These are phyloP conservation scores for Rhizophora mangle DNA, from an alignment of 345 rosid genomes.

Conservation along the genomic window DNA sequence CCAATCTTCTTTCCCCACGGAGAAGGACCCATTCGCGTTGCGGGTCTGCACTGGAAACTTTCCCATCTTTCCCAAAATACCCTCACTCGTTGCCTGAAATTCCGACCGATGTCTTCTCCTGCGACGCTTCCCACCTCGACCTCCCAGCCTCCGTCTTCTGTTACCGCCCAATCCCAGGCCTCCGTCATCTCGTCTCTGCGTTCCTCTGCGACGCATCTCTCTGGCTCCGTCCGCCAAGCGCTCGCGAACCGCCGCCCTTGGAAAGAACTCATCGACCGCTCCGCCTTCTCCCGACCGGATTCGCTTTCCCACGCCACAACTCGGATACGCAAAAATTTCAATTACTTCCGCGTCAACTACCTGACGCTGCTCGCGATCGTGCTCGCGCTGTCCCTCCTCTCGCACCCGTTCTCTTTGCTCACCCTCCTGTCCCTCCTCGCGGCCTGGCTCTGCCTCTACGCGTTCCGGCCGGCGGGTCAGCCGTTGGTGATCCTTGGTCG, in stretches of 20 bases:
- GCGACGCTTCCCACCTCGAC: too few species aligned
- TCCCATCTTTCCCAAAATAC: too few species aligned
- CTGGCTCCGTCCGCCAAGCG: background rate
- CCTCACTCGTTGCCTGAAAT: too few species aligned
- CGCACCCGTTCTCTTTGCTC: constrained; percentile 14
- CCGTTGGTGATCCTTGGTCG: constrained; percentile 45
- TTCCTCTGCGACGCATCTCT: background rate
- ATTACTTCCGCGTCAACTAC: background rate
- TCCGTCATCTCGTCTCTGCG: background rate
- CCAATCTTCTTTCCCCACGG: too few species aligned
- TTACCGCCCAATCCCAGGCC: too few species aligned
- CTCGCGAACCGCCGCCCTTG: background rate
- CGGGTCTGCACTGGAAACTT: too few species aligned
- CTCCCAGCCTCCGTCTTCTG: too few species aligned
- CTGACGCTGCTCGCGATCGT: background rate
- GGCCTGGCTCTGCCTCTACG: constrained; percentile 38
- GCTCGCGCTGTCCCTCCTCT: constrained; percentile 18
- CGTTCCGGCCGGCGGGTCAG: constrained; percentile 45
- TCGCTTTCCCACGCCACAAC: background rate
- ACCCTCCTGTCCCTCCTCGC: constrained; percentile 15
- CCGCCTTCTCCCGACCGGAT: background rate
- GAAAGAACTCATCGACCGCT: background rate
- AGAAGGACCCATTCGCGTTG: too few species aligned
- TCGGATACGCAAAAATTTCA: background rate
- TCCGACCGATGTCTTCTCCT: too few species aligned